Evolutionary conservation across 192 early-diverging fungal genomes (phyloP).

Genomic region (Coemansia guatemalensis): DNA sequence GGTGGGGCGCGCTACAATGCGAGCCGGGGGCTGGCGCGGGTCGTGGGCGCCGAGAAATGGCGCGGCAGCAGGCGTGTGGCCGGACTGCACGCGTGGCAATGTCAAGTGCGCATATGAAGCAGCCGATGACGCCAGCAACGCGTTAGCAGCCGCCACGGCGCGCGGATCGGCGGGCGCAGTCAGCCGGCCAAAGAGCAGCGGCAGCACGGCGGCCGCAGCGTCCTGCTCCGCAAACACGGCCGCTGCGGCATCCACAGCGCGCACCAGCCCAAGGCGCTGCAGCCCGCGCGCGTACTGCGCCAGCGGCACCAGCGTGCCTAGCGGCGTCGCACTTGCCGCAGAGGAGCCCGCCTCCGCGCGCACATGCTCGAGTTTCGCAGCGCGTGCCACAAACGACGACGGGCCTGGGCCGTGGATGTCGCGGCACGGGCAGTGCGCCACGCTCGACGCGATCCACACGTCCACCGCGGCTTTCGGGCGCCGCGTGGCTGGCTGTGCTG

Average conservation of each 20-base stretch:
- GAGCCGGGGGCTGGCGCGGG: slow-evolving; percentile 7
- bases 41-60: slow-evolving; percentile 20
- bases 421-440: slow-evolving; percentile 49
- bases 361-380: slow-evolving; percentile 11
- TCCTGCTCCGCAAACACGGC: slow-evolving; percentile 24
- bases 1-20: slow-evolving; percentile 39
- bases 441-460: slow-evolving; percentile 44
- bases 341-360: background rate
- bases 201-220: slow-evolving; percentile 33
- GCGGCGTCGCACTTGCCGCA: slow-evolving; percentile 8
- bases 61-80: slow-evolving; percentile 20
- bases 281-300: slow-evolving; percentile 34
- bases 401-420: slow-evolving; percentile 40
- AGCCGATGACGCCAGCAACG: slow-evolving; percentile 35
- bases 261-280: slow-evolving; percentile 36
- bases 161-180: slow-evolving; percentile 36
- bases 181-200: slow-evolving; percentile 48
- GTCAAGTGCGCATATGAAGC: slow-evolving; percentile 32
- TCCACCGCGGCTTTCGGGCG: slow-evolving; percentile 12
- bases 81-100: background rate
- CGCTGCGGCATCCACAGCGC: slow-evolving; percentile 32
- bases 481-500: background rate
- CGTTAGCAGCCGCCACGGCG: slow-evolving; percentile 34
- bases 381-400: slow-evolving; percentile 41
- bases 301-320: slow-evolving; percentile 35